Evolutionary conservation across 2,329 filamentous ascomycete species (phyloP).

Genomic region (Dactylellina leptospora): DNA sequence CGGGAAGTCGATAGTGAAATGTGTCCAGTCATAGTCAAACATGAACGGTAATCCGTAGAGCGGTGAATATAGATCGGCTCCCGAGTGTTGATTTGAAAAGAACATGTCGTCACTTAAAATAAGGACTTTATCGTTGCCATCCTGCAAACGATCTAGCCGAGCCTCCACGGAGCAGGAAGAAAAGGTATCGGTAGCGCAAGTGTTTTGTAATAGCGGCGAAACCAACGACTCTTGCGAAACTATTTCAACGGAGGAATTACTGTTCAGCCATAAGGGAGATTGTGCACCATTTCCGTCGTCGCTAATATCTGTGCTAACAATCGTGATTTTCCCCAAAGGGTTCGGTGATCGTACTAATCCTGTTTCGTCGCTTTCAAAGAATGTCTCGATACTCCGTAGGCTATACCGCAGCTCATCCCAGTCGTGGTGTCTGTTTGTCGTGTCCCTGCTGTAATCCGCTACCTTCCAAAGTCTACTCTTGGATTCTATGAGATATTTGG

Average conservation of each 20-base stretch:
- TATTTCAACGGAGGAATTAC: slow-evolving; percentile 8
- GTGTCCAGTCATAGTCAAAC: slow-evolving; percentile 30
- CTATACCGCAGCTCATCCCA: slow-evolving; percentile 45
- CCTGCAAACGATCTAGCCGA: slow-evolving; percentile 25
- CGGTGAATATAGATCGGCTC: slow-evolving; percentile 33
- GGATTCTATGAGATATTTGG: slow-evolving; percentile 25
- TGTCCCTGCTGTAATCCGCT: slow-evolving; percentile 14
- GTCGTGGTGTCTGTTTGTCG: slow-evolving; percentile 32
- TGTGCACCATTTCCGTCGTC: background rate
- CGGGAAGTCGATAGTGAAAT: slow-evolving; percentile 31
- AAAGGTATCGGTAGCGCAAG: slow-evolving; percentile 26
- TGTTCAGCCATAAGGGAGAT: slow-evolving; percentile 26
- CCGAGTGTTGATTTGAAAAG: slow-evolving; percentile 35
- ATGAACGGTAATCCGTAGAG: slow-evolving; percentile 30
- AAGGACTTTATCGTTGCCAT: slow-evolving; percentile 24
- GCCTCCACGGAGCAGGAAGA: slow-evolving; percentile 47
- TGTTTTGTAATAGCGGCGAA: background rate
- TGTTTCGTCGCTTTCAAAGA: slow-evolving; percentile 15
- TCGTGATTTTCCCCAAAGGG: slow-evolving; percentile 30
- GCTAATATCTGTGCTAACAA: slow-evolving; percentile 17
- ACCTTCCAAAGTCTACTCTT: slow-evolving; percentile 19
- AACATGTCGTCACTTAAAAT: slow-evolving; percentile 41
- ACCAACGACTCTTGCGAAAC: slow-evolving; percentile 23
- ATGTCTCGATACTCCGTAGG: slow-evolving; percentile 31
- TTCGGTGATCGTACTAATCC: slow-evolving; percentile 15